Base-by-base conservation (phyloP, 2,329 filamentous ascomycete species). In the Talaromyces sp. region DNA sequence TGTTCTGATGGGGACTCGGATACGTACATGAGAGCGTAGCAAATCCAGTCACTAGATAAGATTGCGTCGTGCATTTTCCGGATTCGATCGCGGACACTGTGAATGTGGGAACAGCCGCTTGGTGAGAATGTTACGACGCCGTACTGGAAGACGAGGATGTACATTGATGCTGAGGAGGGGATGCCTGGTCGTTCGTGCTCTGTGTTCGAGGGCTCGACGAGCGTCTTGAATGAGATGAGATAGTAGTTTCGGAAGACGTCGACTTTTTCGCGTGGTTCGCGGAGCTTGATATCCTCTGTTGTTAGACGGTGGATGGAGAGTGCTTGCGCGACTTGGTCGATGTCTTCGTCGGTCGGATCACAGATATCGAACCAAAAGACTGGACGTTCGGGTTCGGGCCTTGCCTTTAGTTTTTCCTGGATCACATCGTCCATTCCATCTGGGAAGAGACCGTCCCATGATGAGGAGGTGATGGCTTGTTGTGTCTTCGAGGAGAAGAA, bases 291-390 rank as follows among this genome's bases (percentile, higher is more conserved):
- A 76, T 97, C 94, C 73, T 99, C 94, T 22, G 91, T 89, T 0
- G 94, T 97, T 69, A 97, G 78, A 10, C 92, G 93, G 73, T 97
- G 94, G 44, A 97, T 89, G 11, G 90, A 90, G 69, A 97, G 95
- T 1, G 91, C 91, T 67, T 92, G 91, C 78, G 90, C 94, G 55
- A 97, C 86, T 16, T 86, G 85, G 27, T 86, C 84, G 19, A 96
- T 86, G 68, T 97, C 94, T 54, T 93, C 89, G 65, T 91, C 88
- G 1, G 87, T 91, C 1, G 92, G 90, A 60, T 89, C 90, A 68
- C 91, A 87, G 70, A 97, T 86, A 65, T 97, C 95, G 33, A 99
- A 81, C 94, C 94, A 99, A 91, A 92, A 97, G 11, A 94, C 90
- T n/a, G 57, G 59, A 8, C 35, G 45, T 58, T 53, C 50, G 27